Evolutionary conservation across 2,329 filamentous ascomycete genomes (phyloP).

Genomic region (Geosmithia putterillii): DNA sequence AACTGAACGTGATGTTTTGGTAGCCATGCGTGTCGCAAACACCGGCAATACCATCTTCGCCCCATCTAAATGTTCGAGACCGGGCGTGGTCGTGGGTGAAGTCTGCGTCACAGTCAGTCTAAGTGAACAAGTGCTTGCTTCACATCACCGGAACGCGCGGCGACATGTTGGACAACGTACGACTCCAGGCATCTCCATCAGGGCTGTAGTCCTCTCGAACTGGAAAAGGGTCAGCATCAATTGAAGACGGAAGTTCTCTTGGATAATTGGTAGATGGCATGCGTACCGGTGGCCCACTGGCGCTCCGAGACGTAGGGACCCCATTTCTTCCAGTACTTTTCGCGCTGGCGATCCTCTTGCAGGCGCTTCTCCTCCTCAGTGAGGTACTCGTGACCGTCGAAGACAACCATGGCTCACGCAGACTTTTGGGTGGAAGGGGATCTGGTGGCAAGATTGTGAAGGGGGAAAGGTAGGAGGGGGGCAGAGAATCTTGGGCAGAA

Average conservation of each 20-base stretch:
- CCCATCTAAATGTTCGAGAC: slow-evolving; percentile 85
- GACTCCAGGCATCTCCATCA: slow-evolving; percentile 90
- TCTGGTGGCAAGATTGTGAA: background rate
- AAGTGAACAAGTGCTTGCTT: too few species aligned
- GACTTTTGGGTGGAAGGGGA: background rate
- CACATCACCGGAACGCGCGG: background rate
- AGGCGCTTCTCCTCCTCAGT: slow-evolving; percentile 86
- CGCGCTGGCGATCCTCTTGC: slow-evolving; percentile 69
- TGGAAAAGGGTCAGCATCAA: slow-evolving; percentile 9
- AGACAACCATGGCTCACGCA: slow-evolving; percentile 63
- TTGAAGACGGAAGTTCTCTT: background rate
- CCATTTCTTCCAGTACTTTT: slow-evolving; percentile 98
- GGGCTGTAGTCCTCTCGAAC: slow-evolving; percentile 86
- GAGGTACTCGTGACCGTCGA: slow-evolving; percentile 77
- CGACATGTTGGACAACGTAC: slow-evolving; percentile 38
- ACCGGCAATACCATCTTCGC: slow-evolving; percentile 92
- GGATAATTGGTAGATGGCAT: background rate
- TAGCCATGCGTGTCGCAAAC: slow-evolving; percentile 82
- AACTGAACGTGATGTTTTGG: slow-evolving; percentile 89
- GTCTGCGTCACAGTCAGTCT: slow-evolving; percentile 40
- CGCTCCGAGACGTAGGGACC: slow-evolving; percentile 87
- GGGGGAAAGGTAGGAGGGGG: background rate
- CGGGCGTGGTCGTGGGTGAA: slow-evolving; percentile 89
- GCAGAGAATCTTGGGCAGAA: background rate
- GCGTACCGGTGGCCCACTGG: slow-evolving; percentile 84